Base-by-base conservation (phyloP, 2,329 filamentous ascomycete species). In the Aureobasidium leucospermi region DNA sequence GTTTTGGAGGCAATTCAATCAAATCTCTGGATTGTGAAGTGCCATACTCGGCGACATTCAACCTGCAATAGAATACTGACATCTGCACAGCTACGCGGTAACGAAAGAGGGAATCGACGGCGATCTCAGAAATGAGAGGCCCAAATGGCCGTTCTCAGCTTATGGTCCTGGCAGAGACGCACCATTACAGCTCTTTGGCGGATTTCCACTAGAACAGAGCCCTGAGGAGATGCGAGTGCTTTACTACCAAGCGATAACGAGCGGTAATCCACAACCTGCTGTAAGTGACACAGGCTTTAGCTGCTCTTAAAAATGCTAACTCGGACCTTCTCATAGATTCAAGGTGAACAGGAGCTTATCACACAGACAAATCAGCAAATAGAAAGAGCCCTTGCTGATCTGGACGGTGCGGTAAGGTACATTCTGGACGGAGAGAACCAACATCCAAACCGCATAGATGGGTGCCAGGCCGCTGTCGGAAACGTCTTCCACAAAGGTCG, bases 101-200 rank as follows among this genome's bases (percentile, higher is more conserved):
- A 81, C 75, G n/a, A 74, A 75, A 43, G 82, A 83, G 0, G 75
- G 74, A 2, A 86, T 95, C 65, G 79, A 80, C 62, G 74, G 75
- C 57, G 90, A 95, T 68, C 78, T 95, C 47, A 82, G 79, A 0
- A 78, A 79, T 23, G 89, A 94, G 62, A 81, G 82, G 8, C 93
- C 93, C 16, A 76, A 83, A 78, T 97, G 92, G 88, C 86, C 94
- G 4, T 81, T 96, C 28, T 96, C 92, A 1, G 82, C 87, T 23
- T 97, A 96, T 72, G 89, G 86, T 0, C 91, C 92, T 0, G 88
- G 87, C 4, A 81, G 78, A 67, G 83, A 91, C 66, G 84, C 88
- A 1, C 92, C 92, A 0, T 84, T 84, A 16, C 90, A 96, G 73
- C 79, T 96, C 1, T 92, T 96, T 67, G 90, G 90, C 56, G 91